Base-by-base conservation (phyloP, 352 stramenopile species). In the Phytophthora foliorum region DNA sequence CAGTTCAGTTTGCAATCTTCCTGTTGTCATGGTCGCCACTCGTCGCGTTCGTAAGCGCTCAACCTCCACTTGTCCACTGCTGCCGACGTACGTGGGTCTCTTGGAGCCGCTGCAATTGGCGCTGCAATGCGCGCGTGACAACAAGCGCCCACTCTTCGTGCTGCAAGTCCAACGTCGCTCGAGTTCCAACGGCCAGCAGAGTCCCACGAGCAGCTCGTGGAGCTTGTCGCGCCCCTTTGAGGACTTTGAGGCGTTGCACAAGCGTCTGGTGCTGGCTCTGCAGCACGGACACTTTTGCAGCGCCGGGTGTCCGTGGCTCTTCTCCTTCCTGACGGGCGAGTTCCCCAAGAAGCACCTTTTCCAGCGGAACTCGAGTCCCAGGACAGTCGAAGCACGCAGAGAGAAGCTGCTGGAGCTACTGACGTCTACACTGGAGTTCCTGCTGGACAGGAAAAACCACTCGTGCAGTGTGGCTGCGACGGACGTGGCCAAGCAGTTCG, bases 241-340 rank as follows among this genome's bases (percentile, higher is more conserved):
- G 34, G 67, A 67, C n/a, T 79, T 68, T 42, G 46, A 68, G 53
- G 34, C n/a, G 24, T 59, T 80, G 36, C 63, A 80, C 48, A 34
- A 54, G 17, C 52, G 56, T 3, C 68, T 77, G 52, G 13, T 46
- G 9, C 21, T 57, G n/a, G 57, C 62, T 19, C 41, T 79, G 39
- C 67, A 77, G 22, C 72, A 77, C 49, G 72, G 72, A 6, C 72
- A 79, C 54, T 79, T 79, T 41, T 79, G 72, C 63, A 63, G 45
- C 49, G 72, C 62, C 5, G 58, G 45, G 1, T 79, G 72, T 44
- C 63, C 63, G 11, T 79, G 62, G 67, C 60, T 76, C 36, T 79
- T 65, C 38, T 74, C 67, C 36, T 68, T 79, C 32, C 32, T 79
- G 7, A 56, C 48, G 3, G 74, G 63, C 24, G 52, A 74, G 27